These are phyloP conservation scores for Boletus chippewaensis DNA, from an alignment of 1,284 basidiomycete genomes.

Conservation along the genomic window DNA sequence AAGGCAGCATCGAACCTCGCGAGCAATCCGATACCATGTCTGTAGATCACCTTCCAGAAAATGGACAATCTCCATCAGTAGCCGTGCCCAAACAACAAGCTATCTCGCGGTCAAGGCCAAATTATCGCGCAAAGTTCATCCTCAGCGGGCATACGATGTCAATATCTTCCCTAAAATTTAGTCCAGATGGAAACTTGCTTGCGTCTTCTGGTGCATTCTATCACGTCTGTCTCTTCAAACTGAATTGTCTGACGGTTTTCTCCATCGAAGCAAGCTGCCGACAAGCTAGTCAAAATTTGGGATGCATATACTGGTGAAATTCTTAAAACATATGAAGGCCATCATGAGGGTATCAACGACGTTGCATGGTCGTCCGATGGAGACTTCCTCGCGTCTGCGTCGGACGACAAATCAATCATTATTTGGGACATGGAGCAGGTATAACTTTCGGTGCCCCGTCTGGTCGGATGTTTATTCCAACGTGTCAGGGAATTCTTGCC, in stretches of 20 bases:
- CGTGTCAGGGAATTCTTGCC: constrained; percentile 45
- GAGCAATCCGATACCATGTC: constrained; percentile 11
- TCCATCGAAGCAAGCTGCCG: constrained; percentile 56
- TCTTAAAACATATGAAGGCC: constrained; percentile 62
- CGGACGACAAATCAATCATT: constrained; percentile 81
- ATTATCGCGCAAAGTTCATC: constrained; percentile 44
- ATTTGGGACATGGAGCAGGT: constrained; percentile 75
- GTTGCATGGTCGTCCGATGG: constrained; percentile 82
- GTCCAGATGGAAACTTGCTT: constrained; percentile 64
- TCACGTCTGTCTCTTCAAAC: not conserved
- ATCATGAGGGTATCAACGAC: constrained; percentile 81
- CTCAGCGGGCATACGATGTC: constrained; percentile 69
- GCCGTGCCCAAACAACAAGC: constrained; percentile 2
- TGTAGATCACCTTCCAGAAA: constrained; percentile 6
- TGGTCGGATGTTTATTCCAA: constrained; percentile 3
- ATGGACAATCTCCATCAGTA: not conserved
- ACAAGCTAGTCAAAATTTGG: constrained; percentile 78
- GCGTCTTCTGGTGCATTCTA: constrained; percentile 64
- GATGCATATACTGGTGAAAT: constrained; percentile 65
- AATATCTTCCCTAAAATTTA: constrained; percentile 74
- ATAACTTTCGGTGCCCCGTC: constrained; percentile 18
- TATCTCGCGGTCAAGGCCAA: constrained; percentile 21
- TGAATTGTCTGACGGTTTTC: constrained; percentile 18
- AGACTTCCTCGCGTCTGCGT: constrained; percentile 79
- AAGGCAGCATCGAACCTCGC: constrained; percentile 6